Percentiles rank a stretch among this genome's conserved stretches.
phyloP scores from a whole-genome alignment of 768 basidiomycete species.

The Boletellus ananas region DNA sequence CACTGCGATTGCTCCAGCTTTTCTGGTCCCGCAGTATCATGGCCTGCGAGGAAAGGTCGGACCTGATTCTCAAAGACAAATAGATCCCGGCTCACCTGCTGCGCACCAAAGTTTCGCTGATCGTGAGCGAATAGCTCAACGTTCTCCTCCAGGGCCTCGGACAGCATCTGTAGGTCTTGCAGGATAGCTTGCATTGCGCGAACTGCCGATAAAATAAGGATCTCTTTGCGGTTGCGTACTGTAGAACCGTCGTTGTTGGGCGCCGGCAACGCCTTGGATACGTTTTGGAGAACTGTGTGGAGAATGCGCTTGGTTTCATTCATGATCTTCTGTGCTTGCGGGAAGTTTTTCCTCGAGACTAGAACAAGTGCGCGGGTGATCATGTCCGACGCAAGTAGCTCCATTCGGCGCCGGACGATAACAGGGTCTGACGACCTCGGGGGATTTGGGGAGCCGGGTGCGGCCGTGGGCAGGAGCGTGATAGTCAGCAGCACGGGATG shows the following conservation, averaged over 20 bases:
- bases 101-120: conserved; percentile 93
- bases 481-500: conserved; percentile 94
- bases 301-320: conserved; percentile 89
- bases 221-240: conserved; percentile 72
- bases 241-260: conserved; percentile 46
- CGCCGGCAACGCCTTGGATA: conserved; percentile 67
- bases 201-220: conserved; percentile 66
- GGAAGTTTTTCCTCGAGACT: conserved; percentile 85
- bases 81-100: conserved; percentile 63
- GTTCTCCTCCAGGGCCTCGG: conserved; percentile 88
- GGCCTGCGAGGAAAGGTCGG: conserved; percentile 48
- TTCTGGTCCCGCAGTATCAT: conserved; percentile 96
- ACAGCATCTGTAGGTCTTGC: conserved; percentile 81
- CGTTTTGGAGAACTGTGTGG: conserved; percentile 83
- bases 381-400: conserved; percentile 95
- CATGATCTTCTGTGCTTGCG: conserved; percentile 87
- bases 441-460: conserved; percentile 30
- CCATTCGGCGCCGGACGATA: conserved; percentile 93
- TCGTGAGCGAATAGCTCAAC: conserved; percentile 90
- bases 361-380: conserved; percentile 91
- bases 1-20: conserved; percentile 89
- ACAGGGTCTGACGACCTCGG: conserved; percentile 70
- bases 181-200: conserved; percentile 81
- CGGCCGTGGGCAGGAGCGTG: conserved; percentile 67
- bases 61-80: neutral